Base-by-base conservation (phyloP, 352 stramenopile species). In the Phytopythium montanum region DNA sequence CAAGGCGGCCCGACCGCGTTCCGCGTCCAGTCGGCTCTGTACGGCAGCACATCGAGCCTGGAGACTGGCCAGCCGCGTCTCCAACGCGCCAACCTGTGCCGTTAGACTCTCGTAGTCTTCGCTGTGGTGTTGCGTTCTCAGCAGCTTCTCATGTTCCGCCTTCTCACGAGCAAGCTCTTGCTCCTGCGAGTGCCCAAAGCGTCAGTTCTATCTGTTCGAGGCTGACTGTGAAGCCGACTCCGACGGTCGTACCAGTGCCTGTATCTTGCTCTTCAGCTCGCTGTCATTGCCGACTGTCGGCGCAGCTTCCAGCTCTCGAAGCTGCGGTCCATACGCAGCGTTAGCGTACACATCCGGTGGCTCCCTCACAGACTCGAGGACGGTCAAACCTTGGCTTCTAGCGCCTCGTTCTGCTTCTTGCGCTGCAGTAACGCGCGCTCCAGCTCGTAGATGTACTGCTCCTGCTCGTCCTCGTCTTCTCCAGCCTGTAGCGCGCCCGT, bases 381-480 rank as follows among this genome's bases (percentile, higher is more conserved):
- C 29, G 7, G 9, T 36, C 66, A 13, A 42, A 88, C 73, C 58
- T 75, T 70, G 23, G 68, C 60, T 52, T 88, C 74, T 23, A 92
- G 56, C 25, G 68, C 23, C 28, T 90, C 80, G 51, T 87, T 90
- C 59, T 84, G 70, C 59, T 87, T 90, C 65, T 92, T 92, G 56
- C 79, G 72, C 53, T 90, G 82, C 57, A 92, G 57, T 33, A 92
- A 60, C 14, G 80, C 80, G 25, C 82, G 71, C 64, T 92, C 82
- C 45, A 92, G 67, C 54, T 90, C 82, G 54, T 63, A 85, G 38
- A 92, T 92, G 61, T 92, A 92, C 51, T 80, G 80, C 53, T 92
- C 82, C 62, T 92, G 78, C 45, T 89, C 79, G 61, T 90, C 69
- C 8, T 85, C 78, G 3, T 84, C 66, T 7, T 41, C 66, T 7